phyloP scores from a whole-genome alignment of 1,284 basidiomycete genomes.

The Ceratorhiza oryzae-sativae region DNA sequence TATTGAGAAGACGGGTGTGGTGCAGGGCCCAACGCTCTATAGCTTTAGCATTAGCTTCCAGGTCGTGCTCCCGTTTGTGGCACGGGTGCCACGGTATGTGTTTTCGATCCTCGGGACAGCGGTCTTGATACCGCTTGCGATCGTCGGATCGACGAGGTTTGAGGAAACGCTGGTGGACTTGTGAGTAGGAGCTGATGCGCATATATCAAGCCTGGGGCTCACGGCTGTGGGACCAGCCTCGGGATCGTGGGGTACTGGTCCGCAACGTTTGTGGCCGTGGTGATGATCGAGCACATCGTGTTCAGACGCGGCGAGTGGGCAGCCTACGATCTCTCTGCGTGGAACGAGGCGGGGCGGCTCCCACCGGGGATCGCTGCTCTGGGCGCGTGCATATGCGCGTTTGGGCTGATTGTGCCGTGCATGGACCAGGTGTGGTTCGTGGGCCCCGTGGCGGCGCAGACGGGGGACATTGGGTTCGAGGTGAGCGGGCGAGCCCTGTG shows the following conservation, averaged over 20 bases:
- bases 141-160: conserved; percentile 71
- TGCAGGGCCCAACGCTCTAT: conserved; percentile 61
- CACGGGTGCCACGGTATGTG: conserved; percentile 80
- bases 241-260: conserved; percentile 66
- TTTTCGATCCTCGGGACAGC: conserved; percentile 84
- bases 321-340: conserved; percentile 60
- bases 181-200: conserved; percentile 11
- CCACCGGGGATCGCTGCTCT: conserved; percentile 72
- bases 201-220: not conserved
- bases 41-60: conserved; percentile 84
- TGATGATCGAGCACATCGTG: conserved; percentile 69
- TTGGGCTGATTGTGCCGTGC: conserved; percentile 63
- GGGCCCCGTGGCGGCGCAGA: conserved; percentile 71
- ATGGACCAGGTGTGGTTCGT: conserved; percentile 78
- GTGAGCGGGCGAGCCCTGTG: conserved; percentile 47
- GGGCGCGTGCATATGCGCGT: conserved; percentile 57
- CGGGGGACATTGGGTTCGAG: conserved; percentile 82
- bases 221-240: conserved; percentile 1
- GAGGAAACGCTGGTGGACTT: conserved; percentile 71
- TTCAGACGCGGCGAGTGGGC: conserved; percentile 62
- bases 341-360: conserved; percentile 63
- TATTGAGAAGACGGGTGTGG: conserved; percentile 50
- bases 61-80: conserved; percentile 72
- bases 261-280: conserved; percentile 63
- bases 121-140: conserved; percentile 71